Percentiles rank a stretch among this genome's conserved stretches.
Conservation (phyloP, 371 early-diverging fungal species). For the Mucor piriformis region DNA sequence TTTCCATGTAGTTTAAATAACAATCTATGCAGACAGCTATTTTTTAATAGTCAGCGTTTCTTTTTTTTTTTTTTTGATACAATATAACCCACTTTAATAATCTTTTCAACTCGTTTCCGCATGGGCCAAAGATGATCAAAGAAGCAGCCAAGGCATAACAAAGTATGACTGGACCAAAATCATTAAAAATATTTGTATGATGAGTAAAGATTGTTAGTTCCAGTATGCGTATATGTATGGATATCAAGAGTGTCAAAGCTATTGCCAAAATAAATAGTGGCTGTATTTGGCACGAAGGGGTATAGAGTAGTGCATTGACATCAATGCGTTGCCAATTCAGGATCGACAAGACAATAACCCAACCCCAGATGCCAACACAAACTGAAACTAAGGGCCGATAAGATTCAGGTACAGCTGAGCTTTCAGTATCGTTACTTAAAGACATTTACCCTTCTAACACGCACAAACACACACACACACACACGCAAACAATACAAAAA, state of each 20-base stretch:
- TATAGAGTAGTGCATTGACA: not conserved
- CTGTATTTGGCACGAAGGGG: not conserved
- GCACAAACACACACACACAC: not conserved
- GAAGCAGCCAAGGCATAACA: not conserved
- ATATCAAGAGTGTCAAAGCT: not conserved
- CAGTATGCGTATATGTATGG: not conserved
- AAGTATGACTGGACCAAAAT: not conserved
- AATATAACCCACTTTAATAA: not conserved
- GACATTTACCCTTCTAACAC: not conserved
- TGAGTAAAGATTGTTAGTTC: not conserved
- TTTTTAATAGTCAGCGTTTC: too few relatives aligned
- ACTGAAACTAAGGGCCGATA: slow-evolving; percentile 66
- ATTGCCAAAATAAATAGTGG: not conserved
- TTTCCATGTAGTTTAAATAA: slow-evolving; percentile 8
- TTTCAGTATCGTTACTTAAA: not conserved
- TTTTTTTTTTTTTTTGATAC: too few relatives aligned
- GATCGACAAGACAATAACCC: slow-evolving; percentile 67
- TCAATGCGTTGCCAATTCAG: slow-evolving; percentile 32
- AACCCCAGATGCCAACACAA: slow-evolving; percentile 74
- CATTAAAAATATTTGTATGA: not conserved
- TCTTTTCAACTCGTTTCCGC: not conserved
- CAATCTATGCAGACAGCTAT: not conserved
- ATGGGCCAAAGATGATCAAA: not conserved
- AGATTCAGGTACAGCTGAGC: slow-evolving; percentile 44
- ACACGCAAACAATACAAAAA: not conserved